Conservation (phyloP, 306 rosid species). For the Gastrolobium villosum region DNA sequence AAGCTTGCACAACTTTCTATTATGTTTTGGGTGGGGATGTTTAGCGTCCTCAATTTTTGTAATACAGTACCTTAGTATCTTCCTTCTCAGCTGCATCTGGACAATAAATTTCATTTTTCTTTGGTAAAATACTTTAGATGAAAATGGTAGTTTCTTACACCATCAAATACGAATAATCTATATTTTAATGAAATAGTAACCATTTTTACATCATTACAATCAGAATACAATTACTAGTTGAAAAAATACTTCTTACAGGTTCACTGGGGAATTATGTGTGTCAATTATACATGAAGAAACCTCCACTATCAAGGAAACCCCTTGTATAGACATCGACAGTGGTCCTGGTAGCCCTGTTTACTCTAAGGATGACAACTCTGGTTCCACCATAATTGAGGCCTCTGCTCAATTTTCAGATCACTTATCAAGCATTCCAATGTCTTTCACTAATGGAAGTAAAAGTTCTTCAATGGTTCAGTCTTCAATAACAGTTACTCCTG, state of each 20-base stretch:
- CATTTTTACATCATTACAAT: background rate
- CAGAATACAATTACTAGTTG: slow-evolving; percentile 38
- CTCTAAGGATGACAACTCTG: slow-evolving; percentile 60
- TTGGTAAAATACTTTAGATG: slow-evolving; percentile 20
- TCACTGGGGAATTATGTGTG: slow-evolving; percentile 53
- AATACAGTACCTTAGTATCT: slow-evolving; percentile 29
- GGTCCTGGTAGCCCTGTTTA: slow-evolving; percentile 61
- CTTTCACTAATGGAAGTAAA: slow-evolving; percentile 46
- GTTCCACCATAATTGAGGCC: slow-evolving; percentile 63
- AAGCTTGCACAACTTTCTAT: background rate
- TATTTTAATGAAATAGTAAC: background rate
- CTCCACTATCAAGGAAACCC: slow-evolving; percentile 69
- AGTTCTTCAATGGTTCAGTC: slow-evolving; percentile 54
- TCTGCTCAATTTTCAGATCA: slow-evolving; percentile 59
- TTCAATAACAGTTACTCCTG: slow-evolving; percentile 65
- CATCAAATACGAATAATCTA: slow-evolving; percentile 3
- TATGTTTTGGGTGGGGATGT: slow-evolving; percentile 28
- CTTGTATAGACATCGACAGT: slow-evolving; percentile 47
- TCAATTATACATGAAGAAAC: slow-evolving; percentile 56
- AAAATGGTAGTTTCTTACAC: slow-evolving; percentile 15
- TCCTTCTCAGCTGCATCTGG: slow-evolving; percentile 25
- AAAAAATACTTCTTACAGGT: slow-evolving; percentile 61
- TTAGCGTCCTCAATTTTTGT: background rate
- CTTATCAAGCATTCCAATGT: slow-evolving; percentile 44
- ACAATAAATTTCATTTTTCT: background rate